Conservation (phyloP, 2,329 filamentous ascomycete genomes). For the Aspergillus sp. region DNA sequence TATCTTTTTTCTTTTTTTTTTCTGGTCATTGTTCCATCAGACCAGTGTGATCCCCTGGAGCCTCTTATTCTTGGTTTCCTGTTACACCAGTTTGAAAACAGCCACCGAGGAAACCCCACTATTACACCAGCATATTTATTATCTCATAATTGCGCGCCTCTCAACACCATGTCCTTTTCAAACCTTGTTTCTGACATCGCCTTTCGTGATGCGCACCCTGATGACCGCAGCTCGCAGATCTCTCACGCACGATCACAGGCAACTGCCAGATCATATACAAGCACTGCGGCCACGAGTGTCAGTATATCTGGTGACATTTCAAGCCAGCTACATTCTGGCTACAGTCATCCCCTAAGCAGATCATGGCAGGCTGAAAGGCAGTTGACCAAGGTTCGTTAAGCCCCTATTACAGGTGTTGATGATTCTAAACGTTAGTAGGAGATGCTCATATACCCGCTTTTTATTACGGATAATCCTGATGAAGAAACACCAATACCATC, state of each 20-base stretch:
- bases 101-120: too few species aligned
- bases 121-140: too few species aligned
- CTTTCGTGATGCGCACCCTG: conserved; percentile 37
- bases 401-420: neutral
- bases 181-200: conserved; percentile 47
- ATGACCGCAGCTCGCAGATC: conserved; percentile 40
- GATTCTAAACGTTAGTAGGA: conserved; percentile 52
- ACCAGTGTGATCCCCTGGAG: too few species aligned
- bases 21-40: too few species aligned
- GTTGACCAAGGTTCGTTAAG: conserved; percentile 67
- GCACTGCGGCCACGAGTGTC: conserved; percentile 46
- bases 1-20: too few species aligned
- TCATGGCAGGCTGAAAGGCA: conserved; percentile 81
- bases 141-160: neutral
- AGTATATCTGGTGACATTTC: conserved; percentile 63
- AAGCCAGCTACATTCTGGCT: conserved; percentile 78
- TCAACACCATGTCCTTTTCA: conserved; percentile 43
- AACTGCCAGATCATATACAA: conserved; percentile 41
- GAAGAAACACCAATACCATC: conserved; percentile 88
- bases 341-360: conserved; percentile 72
- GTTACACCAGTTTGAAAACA: too few species aligned
- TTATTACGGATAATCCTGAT: conserved; percentile 89
- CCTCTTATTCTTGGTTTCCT: too few species aligned
- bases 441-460: conserved; percentile 97
- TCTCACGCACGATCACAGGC: conserved; percentile 36